Evolutionary conservation across 352 stramenopile genomes (phyloP), one percentile per base, ranked within the genome.

Genomic region (Phytophthora cactorum): DNA sequence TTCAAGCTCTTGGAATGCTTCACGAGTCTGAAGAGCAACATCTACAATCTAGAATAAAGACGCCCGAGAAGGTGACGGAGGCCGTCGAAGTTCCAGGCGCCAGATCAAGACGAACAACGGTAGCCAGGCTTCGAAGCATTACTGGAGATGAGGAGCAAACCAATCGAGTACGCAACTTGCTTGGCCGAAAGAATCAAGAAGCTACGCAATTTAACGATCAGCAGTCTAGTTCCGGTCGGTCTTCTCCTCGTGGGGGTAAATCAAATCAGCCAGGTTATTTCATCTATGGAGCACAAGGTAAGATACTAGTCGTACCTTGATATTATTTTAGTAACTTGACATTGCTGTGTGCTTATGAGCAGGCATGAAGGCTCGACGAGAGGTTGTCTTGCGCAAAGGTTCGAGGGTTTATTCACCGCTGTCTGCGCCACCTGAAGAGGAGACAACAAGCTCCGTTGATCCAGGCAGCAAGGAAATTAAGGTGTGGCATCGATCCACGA

Each of bases 331-430:
- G 7, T 9, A 46, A 9, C 5, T 66, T 64, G 46, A 64, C 46
- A 27, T 5, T 56, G 12, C 14, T 32, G 12, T 29, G 12, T 52
- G 41, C 6, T 47, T 7, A 51, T 50, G 9, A 54, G 17, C 49
- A 75, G 68, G 32, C 2, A 29, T 41, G 12, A 52, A 68, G 25
- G 27, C 63, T 52, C 36, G 25, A 39, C 68, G 63, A 34, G 46
- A 72, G 46, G 39, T 69, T 15, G 27, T 69, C 28, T 17, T 63
- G 15, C 63, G 68, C 11, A 69, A 72, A 63, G 68, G 52, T 52
- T 59, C 63, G 9, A 69, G 64, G 45, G 29, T 39, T 4, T 56
- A 66, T 50, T 67, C 53, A 4, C 53, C 65, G 14, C n/a, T 71
- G 38, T 51, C 32, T 53, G 59, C 54, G 1, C 50, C 27, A 39